Conservation (phyloP, 352 stramenopile species). For the Phytophthora litchii region DNA sequence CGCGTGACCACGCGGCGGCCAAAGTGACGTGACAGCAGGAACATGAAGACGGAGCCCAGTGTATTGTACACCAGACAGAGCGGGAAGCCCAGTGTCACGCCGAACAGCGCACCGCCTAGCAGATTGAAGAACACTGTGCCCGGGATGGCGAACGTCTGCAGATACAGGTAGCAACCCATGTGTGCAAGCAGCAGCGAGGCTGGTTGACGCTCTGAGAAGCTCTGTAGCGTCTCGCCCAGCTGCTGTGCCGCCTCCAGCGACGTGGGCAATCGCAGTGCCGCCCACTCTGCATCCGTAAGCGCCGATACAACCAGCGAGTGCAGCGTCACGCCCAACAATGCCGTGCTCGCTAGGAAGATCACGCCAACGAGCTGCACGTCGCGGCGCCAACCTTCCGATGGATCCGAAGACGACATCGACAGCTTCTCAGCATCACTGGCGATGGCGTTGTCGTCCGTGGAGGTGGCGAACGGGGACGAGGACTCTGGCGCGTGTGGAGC, state of each 20-base stretch:
- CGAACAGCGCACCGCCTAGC: constrained; percentile 74
- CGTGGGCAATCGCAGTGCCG: constrained; percentile 58
- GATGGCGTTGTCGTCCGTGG: constrained; percentile 10
- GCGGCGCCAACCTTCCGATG: constrained; percentile 43
- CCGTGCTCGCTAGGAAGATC: constrained; percentile 46
- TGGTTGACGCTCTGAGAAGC: constrained; percentile 48
- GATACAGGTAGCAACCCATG: constrained; percentile 75
- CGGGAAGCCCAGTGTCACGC: constrained; percentile 69
- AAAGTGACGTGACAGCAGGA: constrained; percentile 63
- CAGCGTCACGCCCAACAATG: constrained; percentile 45
- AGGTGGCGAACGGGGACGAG: constrained; percentile 13
- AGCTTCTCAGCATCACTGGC: constrained; percentile 12
- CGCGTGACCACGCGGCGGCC: constrained; percentile 57
- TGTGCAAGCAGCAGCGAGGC: constrained; percentile 63
- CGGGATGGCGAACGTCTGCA: constrained; percentile 83
- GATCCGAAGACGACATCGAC: background rate
- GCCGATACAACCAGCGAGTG: constrained; percentile 61
- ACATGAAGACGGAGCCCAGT: constrained; percentile 79
- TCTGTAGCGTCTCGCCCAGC: constrained; percentile 66
- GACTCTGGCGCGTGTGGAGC: constrained; percentile 23
- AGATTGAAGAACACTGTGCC: constrained; percentile 86
- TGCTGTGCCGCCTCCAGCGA: constrained; percentile 65
- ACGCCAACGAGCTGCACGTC: constrained; percentile 56
- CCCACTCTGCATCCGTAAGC: constrained; percentile 62
- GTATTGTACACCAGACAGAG: constrained; percentile 86